Evolutionary conservation across 306 rosid species (phyloP), one percentile per base, ranked within the genome.

Genomic region (Vigna unguiculata): DNA sequence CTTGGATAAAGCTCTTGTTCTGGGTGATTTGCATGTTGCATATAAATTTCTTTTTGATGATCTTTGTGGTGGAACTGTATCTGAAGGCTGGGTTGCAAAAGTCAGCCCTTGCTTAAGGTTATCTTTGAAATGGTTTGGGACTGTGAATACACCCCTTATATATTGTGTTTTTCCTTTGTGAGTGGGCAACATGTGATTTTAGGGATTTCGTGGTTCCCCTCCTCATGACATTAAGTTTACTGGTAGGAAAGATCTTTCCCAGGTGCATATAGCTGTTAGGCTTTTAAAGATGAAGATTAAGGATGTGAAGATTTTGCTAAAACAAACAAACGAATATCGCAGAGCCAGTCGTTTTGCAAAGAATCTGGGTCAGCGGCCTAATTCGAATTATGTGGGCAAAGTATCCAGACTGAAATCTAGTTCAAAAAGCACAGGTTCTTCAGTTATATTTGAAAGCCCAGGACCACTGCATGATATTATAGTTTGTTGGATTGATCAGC

Each of bases 401-500:
- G 77, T 69, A 9, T 71, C 19, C 64, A 89, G 81, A 78, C 40
- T 73, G 24, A 90, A 83, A 58, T 75, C 74, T 58, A 69, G 68
- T 74, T 78, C 80, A 45, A 90, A 80, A 79, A 74, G 20, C 71
- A 71, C 69, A 77, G 87, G 83, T 48, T 84, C 84, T 66, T 84
- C 84, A 48, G 79, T 61, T 69, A 64, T 86, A 72, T 87, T 87
- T 80, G 96, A 91, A 78, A 91, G 98, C 80, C 98, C 98, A 7
- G 96, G 98, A 67, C 91, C 97, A 45, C 87, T 94, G 16, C 98
- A 94, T 69, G 97, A 94, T 85, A 88, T 91, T 75, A 58, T 94
- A 65, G 97, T 91, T 48, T 91, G 98, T 81, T 94, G 98, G 98
- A 91, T 94, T 81, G 98, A 94, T 86, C 98, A 94, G 77, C 97